phyloP scores from a whole-genome alignment of 2,329 filamentous ascomycete genomes.

The Neofusicoccum sp. region DNA sequence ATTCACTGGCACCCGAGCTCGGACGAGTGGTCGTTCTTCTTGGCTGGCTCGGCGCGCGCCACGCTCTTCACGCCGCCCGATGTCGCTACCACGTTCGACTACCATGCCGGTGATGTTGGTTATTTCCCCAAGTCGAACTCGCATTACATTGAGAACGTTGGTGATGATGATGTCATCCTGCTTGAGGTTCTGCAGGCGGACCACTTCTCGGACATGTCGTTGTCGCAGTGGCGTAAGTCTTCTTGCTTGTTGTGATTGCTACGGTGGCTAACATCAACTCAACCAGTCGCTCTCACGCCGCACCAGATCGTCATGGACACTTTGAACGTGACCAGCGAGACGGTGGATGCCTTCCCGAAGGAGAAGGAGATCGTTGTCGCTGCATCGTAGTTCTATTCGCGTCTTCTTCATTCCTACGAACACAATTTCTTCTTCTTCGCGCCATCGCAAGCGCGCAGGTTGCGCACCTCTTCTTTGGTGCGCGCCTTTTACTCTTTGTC shows the following conservation, averaged over 20 bases:
- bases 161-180: constrained; percentile 21
- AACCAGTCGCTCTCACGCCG: constrained; percentile 53
- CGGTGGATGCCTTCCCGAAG: constrained; percentile 41
- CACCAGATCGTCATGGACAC: constrained; percentile 60
- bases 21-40: constrained; percentile 22
- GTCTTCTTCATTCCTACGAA: background rate
- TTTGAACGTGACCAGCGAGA: constrained; percentile 44
- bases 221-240: background rate
- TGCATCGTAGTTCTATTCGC: background rate
- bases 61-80: constrained; percentile 21
- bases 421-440: background rate
- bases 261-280: too few species aligned
- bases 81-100: constrained; percentile 21
- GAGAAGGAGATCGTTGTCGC: constrained; percentile 36
- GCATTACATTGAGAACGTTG: constrained; percentile 23
- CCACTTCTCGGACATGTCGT: constrained; percentile 17
- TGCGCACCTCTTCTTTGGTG: too few species aligned
- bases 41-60: constrained; percentile 18
- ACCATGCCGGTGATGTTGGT: constrained; percentile 20
- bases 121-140: constrained; percentile 21
- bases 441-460: too few species aligned
- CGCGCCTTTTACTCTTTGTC: too few species aligned
- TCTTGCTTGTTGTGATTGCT: background rate
- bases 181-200: constrained; percentile 22
- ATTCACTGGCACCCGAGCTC: constrained; percentile 22